Conservation (phyloP, 495 filamentous ascomycete species). For the Trichodelitschia bisporula region DNA sequence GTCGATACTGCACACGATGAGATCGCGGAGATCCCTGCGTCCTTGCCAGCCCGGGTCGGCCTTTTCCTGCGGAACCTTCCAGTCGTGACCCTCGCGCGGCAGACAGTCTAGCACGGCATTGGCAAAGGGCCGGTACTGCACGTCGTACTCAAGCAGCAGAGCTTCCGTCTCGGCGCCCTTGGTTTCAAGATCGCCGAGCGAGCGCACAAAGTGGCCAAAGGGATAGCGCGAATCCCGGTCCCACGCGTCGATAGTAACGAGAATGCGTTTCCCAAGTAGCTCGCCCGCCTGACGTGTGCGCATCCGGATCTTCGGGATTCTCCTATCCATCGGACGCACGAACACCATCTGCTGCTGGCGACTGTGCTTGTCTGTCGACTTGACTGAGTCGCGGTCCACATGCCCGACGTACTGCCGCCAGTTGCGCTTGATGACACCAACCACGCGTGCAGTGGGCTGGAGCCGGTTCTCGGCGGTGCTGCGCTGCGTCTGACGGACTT, state of each 20-base stretch:
- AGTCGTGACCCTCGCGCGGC: conserved; percentile 75
- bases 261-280: conserved; percentile 67
- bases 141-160: conserved; percentile 78
- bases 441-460: conserved; percentile 79
- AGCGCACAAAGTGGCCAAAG: conserved; percentile 78
- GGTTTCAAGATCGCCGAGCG: conserved; percentile 76
- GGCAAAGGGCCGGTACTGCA: conserved; percentile 93
- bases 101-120: conserved; percentile 86
- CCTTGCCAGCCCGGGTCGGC: conserved; percentile 69
- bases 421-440: conserved; percentile 80
- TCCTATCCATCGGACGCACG: conserved; percentile 89
- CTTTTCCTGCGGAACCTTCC: conserved; percentile 57
- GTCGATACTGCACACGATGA: conserved; percentile 92
- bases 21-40: conserved; percentile 55
- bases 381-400: conserved; percentile 65
- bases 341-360: conserved; percentile 80
- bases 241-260: conserved; percentile 94
- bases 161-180: conserved; percentile 95
- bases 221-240: conserved; percentile 80
- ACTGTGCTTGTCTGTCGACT: conserved; percentile 40
- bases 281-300: conserved; percentile 74
- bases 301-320: conserved; percentile 82
- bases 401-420: conserved; percentile 97
- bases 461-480: conserved; percentile 49
- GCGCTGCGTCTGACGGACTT: conserved; percentile 70